These are phyloP conservation scores for Tylopilus felleus DNA, from an alignment of 768 basidiomycete genomes.

Conservation along the genomic window DNA sequence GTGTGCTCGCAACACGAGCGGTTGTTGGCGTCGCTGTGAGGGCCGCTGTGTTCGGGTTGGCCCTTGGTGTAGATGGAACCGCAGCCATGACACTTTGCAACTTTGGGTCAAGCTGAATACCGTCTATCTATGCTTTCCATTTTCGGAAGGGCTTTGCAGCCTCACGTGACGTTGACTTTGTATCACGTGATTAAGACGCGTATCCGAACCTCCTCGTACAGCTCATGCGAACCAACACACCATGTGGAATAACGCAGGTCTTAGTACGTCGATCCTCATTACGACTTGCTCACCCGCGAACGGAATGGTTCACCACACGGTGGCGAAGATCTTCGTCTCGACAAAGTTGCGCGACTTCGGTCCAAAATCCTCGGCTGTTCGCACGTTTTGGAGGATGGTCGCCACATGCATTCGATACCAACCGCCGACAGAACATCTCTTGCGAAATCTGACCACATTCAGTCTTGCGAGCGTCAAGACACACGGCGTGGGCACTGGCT, in stretches of 20 bases:
- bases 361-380: conserved; percentile 20
- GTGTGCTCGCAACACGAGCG: conserved; percentile 45
- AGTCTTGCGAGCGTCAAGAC: conserved; percentile 25
- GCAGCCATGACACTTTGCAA: conserved; percentile 24
- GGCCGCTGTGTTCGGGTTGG: conserved; percentile 11
- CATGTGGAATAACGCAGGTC: conserved; percentile 29
- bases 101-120: background rate
- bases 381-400: conserved; percentile 26
- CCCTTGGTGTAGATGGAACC: conserved; percentile 33
- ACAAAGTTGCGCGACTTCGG: conserved; percentile 26
- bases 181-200: conserved; percentile 25
- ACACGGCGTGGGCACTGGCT: conserved; percentile 19
- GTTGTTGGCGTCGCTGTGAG: conserved; percentile 55
- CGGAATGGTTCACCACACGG: conserved; percentile 28
- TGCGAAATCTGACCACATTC: conserved; percentile 20
- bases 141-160: background rate
- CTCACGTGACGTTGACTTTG: conserved; percentile 14
- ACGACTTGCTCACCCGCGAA: conserved; percentile 24
- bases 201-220: background rate
- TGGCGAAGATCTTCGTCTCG: conserved; percentile 25
- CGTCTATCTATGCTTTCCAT: background rate
- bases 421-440: conserved; percentile 18
- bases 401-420: conserved; percentile 25
- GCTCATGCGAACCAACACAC: background rate
- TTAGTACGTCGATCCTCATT: conserved; percentile 26